Percentiles rank a stretch among this genome's conserved stretches.
Evolutionary conservation across 1,284 basidiomycete genomes (phyloP).

Genomic region (Xerocomus cyaneibrunnescens): DNA sequence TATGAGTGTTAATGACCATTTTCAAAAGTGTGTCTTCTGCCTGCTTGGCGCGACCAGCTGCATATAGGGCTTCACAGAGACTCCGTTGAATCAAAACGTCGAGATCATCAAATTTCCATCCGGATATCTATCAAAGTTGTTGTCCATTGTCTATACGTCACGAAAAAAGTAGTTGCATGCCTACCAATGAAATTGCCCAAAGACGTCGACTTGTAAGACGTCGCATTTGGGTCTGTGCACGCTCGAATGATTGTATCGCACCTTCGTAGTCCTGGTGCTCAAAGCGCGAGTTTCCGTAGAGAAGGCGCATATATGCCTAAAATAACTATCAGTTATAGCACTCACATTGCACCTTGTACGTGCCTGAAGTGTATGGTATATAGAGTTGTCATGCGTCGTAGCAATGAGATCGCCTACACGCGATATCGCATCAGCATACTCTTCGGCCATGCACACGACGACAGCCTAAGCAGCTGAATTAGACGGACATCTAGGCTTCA

Average conservation of each 20-base stretch:
- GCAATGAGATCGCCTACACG: background rate
- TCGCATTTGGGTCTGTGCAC: background rate
- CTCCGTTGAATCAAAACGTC: background rate
- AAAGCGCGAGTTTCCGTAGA: background rate
- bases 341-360: background rate
- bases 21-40: background rate
- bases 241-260: background rate
- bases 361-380: background rate
- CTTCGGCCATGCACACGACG: background rate
- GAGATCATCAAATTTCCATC: background rate
- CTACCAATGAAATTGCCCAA: background rate
- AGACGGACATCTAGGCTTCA: background rate
- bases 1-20: background rate
- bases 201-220: background rate
- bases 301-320: background rate
- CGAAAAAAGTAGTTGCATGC: background rate
- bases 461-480: background rate
- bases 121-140: background rate
- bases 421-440: background rate
- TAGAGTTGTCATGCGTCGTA: background rate
- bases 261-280: background rate
- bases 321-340: background rate
- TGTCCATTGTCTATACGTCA: background rate
- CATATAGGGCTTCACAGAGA: background rate
- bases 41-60: background rate